Base-by-base conservation (phyloP, 192 early-diverging fungal genomes). In the Gonapodya prolifera region DNA sequence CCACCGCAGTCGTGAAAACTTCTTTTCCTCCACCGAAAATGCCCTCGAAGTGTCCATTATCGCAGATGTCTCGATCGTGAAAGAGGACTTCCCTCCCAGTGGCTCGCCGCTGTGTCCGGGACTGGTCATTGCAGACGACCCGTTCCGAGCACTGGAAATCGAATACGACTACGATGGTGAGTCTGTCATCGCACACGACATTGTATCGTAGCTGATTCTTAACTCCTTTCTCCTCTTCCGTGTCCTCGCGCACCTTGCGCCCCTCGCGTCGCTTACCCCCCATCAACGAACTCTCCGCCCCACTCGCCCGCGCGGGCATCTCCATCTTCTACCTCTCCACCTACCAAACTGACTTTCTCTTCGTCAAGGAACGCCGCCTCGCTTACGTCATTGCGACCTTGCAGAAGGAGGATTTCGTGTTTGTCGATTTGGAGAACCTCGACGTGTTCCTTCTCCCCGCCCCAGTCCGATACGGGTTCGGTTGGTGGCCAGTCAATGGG, bases 291-390 rank as follows among this genome's bases (percentile, higher is more conserved):
- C 77, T 90, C 2, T 89, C 89, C 8, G 83, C 76, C 1, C 83
- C 87, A 0, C 77, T 90, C 29, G 86, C 86, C 35, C 82, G 81
- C 73, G 88, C 86, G 17, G 88, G 87, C 78, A 87, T 92, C 34
- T 90, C 89, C 33, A 91, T 92, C 70, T 91, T 92, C 69, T 92
- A 91, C 78, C 86, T 91, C 79, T 88, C 86, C 0, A 92, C 91
- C 1, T 92, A 91, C 80, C 90, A 91, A 79, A 92, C 90, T 0
- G 91, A 92, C 70, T 85, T 90, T 69, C 81, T 92, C 33, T 86
- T 92, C 83, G 90, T 92, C 32, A 89, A 90, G 78, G 90, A 92
- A 73, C 79, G 83, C 29, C 83, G 86, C 23, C 81, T 92, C 23
- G 76, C 84, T 32, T 78, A 87, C 30, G 90, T 87, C n/a, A 83